Evolutionary conservation across 2,329 filamentous ascomycete genomes (phyloP).

Genomic region (Whalleya microplaca): DNA sequence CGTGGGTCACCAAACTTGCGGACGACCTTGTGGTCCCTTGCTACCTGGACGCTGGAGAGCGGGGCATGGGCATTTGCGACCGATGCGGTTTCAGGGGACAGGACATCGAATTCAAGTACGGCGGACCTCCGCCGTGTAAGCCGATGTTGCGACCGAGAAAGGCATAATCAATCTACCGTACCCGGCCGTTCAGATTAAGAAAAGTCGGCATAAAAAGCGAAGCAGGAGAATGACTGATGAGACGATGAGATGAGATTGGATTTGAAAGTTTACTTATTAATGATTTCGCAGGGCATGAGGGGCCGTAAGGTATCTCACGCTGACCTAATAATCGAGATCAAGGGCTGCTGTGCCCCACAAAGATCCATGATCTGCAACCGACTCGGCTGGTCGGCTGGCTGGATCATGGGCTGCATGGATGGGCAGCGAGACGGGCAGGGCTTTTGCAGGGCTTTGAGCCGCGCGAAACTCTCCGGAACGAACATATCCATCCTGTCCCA

Average conservation of each 20-base stretch:
- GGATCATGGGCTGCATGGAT: not conserved
- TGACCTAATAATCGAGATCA: too few species aligned
- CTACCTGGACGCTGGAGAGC: conserved; percentile 32
- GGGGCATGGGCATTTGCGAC: conserved; percentile 30
- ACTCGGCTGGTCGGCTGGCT: conserved; percentile 1
- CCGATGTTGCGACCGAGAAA: conserved; percentile 30
- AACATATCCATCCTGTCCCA: too few species aligned
- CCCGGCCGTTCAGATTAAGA: not conserved
- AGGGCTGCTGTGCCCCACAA: conserved; percentile 13
- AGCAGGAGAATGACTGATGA: too few species aligned
- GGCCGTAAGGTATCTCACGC: too few species aligned
- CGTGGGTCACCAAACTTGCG: conserved; percentile 26
- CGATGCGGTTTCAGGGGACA: conserved; percentile 28
- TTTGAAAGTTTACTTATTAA: too few species aligned
- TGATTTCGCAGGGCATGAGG: too few species aligned
- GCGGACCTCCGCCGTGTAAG: conserved; percentile 28
- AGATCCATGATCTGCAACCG: conserved; percentile 14
- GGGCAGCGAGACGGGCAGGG: too few species aligned
- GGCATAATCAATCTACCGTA: conserved; percentile 1
- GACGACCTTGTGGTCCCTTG: conserved; percentile 27
- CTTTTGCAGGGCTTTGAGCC: too few species aligned
- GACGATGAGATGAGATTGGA: too few species aligned
- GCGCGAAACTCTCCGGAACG: too few species aligned
- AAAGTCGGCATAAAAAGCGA: not conserved
- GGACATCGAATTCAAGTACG: conserved; percentile 28